A percentile compares a stretch with the other conserved stretches of the same genome.
Conservation (phyloP, 306 rosid species). For the Glycine tomentella region DNA sequence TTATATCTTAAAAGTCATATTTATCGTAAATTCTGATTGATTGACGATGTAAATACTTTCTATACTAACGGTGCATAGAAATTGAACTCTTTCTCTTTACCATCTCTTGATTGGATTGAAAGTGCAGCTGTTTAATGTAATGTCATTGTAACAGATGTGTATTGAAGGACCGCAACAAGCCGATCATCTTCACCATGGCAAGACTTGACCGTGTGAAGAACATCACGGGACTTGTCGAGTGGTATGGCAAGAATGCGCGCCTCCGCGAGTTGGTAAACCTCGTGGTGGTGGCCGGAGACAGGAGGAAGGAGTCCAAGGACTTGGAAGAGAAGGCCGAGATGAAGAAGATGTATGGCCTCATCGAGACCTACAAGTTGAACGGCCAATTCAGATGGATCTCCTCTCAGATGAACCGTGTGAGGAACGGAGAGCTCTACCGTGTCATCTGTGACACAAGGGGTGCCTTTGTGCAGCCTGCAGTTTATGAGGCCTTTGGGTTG, state of each 20-base stretch:
- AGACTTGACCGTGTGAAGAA: conserved; percentile 97
- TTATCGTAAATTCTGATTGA: too few relatives aligned
- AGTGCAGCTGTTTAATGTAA: background rate
- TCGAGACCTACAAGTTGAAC: conserved; percentile 84
- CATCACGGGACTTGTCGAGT: conserved; percentile 93
- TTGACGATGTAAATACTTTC: too few relatives aligned
- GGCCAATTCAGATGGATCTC: conserved; percentile 99
- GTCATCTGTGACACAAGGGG: conserved; percentile 83
- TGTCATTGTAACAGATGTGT: conserved; percentile 65
- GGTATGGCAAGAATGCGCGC: conserved; percentile 83
- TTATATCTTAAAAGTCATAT: too few relatives aligned
- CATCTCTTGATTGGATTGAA: background rate
- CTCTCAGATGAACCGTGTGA: conserved; percentile 86
- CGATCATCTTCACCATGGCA: conserved; percentile 97
- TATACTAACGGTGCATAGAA: too few relatives aligned
- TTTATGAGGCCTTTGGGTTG: conserved; percentile 95
- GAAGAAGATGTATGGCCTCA: conserved; percentile 83
- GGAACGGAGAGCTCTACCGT: conserved; percentile 96
- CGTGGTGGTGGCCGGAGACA: conserved; percentile 91
- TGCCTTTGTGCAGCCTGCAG: conserved; percentile 97
- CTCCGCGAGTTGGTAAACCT: conserved; percentile 94
- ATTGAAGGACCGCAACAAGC: conserved; percentile 91
- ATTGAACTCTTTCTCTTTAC: too few relatives aligned
- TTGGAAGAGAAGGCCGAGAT: conserved; percentile 90
- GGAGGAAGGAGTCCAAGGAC: conserved; percentile 96